Evolutionary conservation across 2,329 filamentous ascomycete genomes (phyloP), one percentile per base, ranked within the genome.

Genomic region (Paecilomyces dactylethromorphus): DNA sequence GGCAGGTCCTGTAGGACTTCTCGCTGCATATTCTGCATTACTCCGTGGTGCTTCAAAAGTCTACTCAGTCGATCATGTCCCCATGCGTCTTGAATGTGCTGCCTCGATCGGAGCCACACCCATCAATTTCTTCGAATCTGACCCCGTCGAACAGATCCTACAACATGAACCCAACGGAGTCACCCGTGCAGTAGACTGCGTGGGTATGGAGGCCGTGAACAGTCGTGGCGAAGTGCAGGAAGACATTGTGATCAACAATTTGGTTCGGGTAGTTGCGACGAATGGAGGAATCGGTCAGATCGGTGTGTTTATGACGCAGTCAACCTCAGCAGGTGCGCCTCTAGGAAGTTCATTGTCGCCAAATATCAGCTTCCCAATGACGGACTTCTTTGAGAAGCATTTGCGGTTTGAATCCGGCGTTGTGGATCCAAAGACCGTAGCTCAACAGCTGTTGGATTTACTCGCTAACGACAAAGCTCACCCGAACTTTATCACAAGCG

Each of bases 361-460:
- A 1, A 87, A 86, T 62, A 80, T 88, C 57, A 76, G 84, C 61
- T 75, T 88, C 29, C 84, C 81, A 57, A 88, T 88, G 64, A 85
- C 86, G 58, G 88, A 88, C 69, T 74, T 88, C 0, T 88, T 88
- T 64, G 85, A 88, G 64, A 88, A 88, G 79, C 84, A 81, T 69
- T 55, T 65, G 56, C 58, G 26, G 15, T 85, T 88, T 2, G 81
- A 82, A 10, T 86, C 83, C 2, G 84, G 85, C 0, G 84, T 88
- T 67, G 88, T 85, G 73, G 88, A 88, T 62, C 85, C 88, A 63
- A 88, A 88, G 71, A 76, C 81, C 0, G 88, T 88, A 71, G 88
- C 88, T 68, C 78, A 85, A 24, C 86, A 88, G 65, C 72, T 88
- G 45, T 79, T 86, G 12, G 85, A 88, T 61, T 74, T 89, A 65